Percentiles rank a stretch among this genome's conserved stretches.
Conservation (phyloP, 768 basidiomycete genomes). For the Amylocystis lapponica region DNA sequence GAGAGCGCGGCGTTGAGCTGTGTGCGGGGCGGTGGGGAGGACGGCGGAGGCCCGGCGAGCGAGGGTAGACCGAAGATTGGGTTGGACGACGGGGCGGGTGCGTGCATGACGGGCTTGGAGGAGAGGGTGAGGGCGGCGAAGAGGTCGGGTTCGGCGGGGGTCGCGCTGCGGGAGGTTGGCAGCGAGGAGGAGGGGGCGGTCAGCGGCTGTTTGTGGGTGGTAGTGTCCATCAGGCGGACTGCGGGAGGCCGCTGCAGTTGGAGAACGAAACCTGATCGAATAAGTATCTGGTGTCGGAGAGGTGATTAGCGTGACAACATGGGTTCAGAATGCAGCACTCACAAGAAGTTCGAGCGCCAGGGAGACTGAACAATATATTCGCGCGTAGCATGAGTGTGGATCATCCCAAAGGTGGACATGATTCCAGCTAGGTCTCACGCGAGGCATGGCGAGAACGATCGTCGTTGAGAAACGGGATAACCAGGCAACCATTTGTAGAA, state of each 20-base stretch:
- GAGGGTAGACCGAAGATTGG: conserved; percentile 75
- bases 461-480: conserved; percentile 47
- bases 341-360: conserved; percentile 53
- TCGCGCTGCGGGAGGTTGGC: conserved; percentile 33
- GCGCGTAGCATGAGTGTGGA: conserved; percentile 30
- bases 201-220: conserved; percentile 29
- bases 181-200: conserved; percentile 12
- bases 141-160: conserved; percentile 52
- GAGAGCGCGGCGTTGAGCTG: conserved; percentile 3
- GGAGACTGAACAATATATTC: conserved; percentile 42
- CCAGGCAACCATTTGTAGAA: conserved; percentile 58
- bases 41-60: conserved; percentile 30
- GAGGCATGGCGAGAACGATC: conserved; percentile 36
- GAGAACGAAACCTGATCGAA: conserved; percentile 56
- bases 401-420: conserved; percentile 30
- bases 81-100: conserved; percentile 21
- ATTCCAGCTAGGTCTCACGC: conserved; percentile 36
- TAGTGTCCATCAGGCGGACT: conserved; percentile 63
- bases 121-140: conserved; percentile 61
- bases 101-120: conserved; percentile 47
- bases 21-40: conserved; percentile 8
- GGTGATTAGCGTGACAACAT: neutral
- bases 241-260: conserved; percentile 63
- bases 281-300: neutral
- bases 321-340: conserved; percentile 23